Evolutionary conservation across 1,284 basidiomycete genomes (phyloP).

Genomic region (Laetiporus sulphureus): DNA sequence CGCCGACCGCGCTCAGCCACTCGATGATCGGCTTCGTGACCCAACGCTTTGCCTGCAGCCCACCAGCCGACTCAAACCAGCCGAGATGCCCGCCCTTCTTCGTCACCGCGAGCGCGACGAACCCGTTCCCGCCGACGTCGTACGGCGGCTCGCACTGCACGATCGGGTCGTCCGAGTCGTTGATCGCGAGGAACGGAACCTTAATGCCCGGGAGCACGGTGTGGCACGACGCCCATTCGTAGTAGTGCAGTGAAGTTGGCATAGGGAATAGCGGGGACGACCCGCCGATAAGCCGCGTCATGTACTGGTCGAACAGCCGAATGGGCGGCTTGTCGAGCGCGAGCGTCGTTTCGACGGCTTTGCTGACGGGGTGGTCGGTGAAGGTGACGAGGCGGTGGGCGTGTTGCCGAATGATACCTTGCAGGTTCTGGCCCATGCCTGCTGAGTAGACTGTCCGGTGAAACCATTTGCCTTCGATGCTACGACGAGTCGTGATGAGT

Average conservation of each 20-base stretch:
- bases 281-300: conserved; percentile 79
- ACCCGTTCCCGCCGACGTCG: conserved; percentile 49
- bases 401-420: conserved; percentile 57
- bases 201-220: conserved; percentile 47
- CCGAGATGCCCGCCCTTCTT: conserved; percentile 86
- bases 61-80: conserved; percentile 70
- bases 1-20: conserved; percentile 59
- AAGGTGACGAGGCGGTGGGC: conserved; percentile 31
- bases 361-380: conserved; percentile 4
- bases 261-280: conserved; percentile 77
- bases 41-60: conserved; percentile 51
- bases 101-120: conserved; percentile 70
- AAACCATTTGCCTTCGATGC: conserved; percentile 57
- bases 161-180: conserved; percentile 89
- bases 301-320: conserved; percentile 57
- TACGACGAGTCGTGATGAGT: too few relatives aligned
- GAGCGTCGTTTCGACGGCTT: conserved; percentile 6
- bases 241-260: conserved; percentile 72
- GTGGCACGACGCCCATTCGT: conserved; percentile 59
- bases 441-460: conserved; percentile 71
- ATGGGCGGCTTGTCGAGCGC: conserved; percentile 33
- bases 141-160: conserved; percentile 53
- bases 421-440: conserved; percentile 76
- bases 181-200: conserved; percentile 76
- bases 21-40: conserved; percentile 67